Base-by-base conservation (phyloP, 75 land plant species). In the Picea glauca region DNA sequence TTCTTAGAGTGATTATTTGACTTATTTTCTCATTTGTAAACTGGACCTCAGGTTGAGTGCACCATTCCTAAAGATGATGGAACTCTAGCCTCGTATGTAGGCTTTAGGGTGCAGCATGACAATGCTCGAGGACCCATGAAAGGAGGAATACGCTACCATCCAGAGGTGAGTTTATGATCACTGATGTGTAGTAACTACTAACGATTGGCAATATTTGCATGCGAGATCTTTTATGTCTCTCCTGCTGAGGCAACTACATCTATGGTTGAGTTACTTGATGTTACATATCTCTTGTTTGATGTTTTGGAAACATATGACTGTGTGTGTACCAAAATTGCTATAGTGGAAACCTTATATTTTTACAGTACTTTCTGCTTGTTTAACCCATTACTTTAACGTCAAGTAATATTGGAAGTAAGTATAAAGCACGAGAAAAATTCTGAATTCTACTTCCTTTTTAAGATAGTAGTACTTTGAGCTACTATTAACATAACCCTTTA, bases 41-140 rank as follows among this genome's bases (percentile, higher is more conserved):
- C 58, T 76, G 79, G 35, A 74, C 33, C 31, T 60, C 77, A 81
- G 80, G 84, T 84, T 33, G 85, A 80, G 66, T 84, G 85, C 54
- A 84, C 85, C 14, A 84, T 84, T 66, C 85, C 85, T 58, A 54
- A 59, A 58, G 85, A 84, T 58, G 85, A 84, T 84, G 85, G 85
- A 57, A 40, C 85, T 31, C 54, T 84, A 30, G 74, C 58, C 40
- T 84, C 83, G 7, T 80, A 50, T 65, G 85, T 84, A 7, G 85
- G 85, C 11, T 84, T 84, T 57, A 84, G 85, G 30, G 85, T 84
- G 4, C 85, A 84, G n/a, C 85, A 84, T 84, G 85, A 80, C 58
- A 84, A 84, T 76, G 81, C 83, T 58, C 30, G 85, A 14, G 85
- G 85, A 8, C 85, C 85, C 12, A 84, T 84, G 85, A 84, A 84